A percentile compares a stretch with the other conserved stretches of the same genome.
phyloP scores from a whole-genome alignment of 2,329 filamentous ascomycete species.

The Stylonectria norvegica region DNA sequence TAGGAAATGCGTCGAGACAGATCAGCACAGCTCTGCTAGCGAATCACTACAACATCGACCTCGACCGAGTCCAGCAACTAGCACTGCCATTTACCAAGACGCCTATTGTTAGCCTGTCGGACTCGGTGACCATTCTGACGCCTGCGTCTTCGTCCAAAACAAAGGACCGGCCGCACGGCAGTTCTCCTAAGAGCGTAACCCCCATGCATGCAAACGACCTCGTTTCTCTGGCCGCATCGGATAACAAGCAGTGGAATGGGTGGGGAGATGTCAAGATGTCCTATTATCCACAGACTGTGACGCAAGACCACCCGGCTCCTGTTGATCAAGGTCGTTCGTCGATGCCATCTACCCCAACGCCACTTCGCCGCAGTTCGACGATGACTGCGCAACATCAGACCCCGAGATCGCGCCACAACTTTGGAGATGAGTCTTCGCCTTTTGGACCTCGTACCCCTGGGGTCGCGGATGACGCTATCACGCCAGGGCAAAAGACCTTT shows the following conservation, averaged over 20 bases:
- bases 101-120: constrained; percentile 50
- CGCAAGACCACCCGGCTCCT: constrained; percentile 18
- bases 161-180: constrained; percentile 63
- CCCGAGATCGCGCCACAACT: constrained; percentile 35
- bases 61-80: constrained; percentile 80
- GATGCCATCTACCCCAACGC: constrained; percentile 69
- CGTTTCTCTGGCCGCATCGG: constrained; percentile 65
- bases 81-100: constrained; percentile 79
- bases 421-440: constrained; percentile 46
- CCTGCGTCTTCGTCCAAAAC: constrained; percentile 61
- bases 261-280: constrained; percentile 78
- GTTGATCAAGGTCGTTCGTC: constrained; percentile 38
- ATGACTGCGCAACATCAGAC: constrained; percentile 42
- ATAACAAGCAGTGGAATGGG: constrained; percentile 61
- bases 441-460: constrained; percentile 43
- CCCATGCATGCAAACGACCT: constrained; percentile 80
- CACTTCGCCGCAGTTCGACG: constrained; percentile 66
- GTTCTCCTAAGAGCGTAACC: constrained; percentile 46
- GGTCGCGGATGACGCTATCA: constrained; percentile 32
- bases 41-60: constrained; percentile 78
- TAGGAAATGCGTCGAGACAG: constrained; percentile 60
- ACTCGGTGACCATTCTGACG: constrained; percentile 52
- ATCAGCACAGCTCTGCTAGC: constrained; percentile 71
- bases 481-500: constrained; percentile 53
- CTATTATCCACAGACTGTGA: constrained; percentile 62